Conservation (phyloP, 768 basidiomycete genomes). For the Pleurotus salmoneostramineus region DNA sequence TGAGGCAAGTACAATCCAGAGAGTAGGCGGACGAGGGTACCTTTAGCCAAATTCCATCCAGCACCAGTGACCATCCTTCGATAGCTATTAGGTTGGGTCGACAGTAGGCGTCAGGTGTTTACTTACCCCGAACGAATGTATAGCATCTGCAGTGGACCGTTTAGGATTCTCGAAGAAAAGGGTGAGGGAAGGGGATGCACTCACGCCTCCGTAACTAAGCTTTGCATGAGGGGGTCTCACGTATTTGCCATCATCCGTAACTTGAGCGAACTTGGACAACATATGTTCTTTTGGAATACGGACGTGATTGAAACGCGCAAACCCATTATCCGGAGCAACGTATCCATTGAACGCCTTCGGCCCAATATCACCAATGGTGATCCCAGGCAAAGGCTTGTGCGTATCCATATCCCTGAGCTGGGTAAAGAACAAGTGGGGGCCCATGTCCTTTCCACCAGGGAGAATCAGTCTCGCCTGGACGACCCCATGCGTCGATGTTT, state of each 20-base stretch:
- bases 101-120: not conserved
- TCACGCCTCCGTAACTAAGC: constrained; percentile 70
- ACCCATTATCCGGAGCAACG: constrained; percentile 61
- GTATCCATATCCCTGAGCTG: constrained; percentile 62
- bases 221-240: constrained; percentile 68
- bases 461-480: constrained; percentile 74
- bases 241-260: constrained; percentile 64
- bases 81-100: not conserved
- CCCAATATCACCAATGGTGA: constrained; percentile 72
- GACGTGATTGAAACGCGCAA: constrained; percentile 59
- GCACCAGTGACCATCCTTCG: constrained; percentile 59
- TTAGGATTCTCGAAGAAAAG: not conserved
- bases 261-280: constrained; percentile 71
- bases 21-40: constrained; percentile 25
- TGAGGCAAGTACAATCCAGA: not conserved
- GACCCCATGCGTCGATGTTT: constrained; percentile 71
- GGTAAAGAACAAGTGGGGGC: constrained; percentile 74
- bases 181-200: constrained; percentile 17
- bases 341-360: constrained; percentile 53
- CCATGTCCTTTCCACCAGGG: constrained; percentile 53
- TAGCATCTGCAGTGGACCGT: constrained; percentile 48
- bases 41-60: constrained; percentile 66
- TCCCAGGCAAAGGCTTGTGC: constrained; percentile 57
- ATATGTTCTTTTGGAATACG: constrained; percentile 67
- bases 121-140: constrained; percentile 65